phyloP scores from a whole-genome alignment of 805 yeast genomes.

The Kodamaea hsintzibuensis region DNA sequence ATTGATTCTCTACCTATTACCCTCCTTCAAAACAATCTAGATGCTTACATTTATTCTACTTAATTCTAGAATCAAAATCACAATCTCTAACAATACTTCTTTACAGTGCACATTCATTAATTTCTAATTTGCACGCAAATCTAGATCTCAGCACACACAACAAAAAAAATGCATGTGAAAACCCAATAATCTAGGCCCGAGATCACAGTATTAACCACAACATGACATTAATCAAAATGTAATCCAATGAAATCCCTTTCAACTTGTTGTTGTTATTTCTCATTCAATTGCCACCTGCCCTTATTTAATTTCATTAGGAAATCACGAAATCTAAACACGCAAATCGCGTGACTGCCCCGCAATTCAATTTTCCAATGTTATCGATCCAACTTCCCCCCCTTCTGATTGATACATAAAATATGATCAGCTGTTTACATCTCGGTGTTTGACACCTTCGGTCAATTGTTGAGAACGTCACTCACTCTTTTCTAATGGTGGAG shows the following conservation, averaged over 20 bases:
- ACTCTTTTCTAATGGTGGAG: neutral
- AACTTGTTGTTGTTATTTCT: neutral
- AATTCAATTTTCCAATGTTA: neutral
- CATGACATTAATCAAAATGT: too few species aligned
- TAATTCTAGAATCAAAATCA: too few species aligned
- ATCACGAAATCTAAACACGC: neutral
- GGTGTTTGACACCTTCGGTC: neutral
- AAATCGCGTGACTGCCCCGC: neutral
- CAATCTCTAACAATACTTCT: too few species aligned
- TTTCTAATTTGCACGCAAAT: too few species aligned
- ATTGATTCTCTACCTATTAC: too few species aligned
- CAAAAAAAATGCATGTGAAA: too few species aligned
- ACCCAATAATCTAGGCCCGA: too few species aligned
- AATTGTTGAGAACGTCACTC: neutral
- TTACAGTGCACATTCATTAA: too few species aligned
- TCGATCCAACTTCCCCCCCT: neutral
- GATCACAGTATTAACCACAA: too few species aligned
- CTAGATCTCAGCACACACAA: too few species aligned
- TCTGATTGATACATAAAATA: neutral
- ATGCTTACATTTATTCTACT: too few species aligned
- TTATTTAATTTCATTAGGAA: neutral
- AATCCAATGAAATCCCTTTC: neutral
- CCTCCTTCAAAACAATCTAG: too few species aligned
- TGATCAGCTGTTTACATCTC: neutral
- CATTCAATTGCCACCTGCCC: neutral